Evolutionary conservation across 2,329 filamentous ascomycete genomes (phyloP), one percentile per base, ranked within the genome.

Genomic region (Penicillium paneum): DNA sequence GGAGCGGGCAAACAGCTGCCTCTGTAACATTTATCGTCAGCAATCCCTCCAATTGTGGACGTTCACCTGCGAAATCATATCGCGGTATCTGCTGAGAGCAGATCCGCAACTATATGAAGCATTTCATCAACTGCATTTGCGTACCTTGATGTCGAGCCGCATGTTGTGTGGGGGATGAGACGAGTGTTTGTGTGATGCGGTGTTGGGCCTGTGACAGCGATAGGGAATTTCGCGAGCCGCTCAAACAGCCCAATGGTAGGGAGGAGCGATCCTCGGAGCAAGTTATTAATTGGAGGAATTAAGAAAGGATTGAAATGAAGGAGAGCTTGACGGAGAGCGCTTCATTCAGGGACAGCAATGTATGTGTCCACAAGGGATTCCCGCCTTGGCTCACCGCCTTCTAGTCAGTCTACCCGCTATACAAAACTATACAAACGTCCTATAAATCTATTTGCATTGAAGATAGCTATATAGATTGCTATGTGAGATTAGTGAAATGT

Each of bases 1-100:
- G 70, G 90, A 95, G 76, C 91, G 85, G 76, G 90, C 89, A 79
- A 91, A 90, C 67, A 91, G 84, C 77, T 91, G 88, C 76, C 87
- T 86, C 88, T 91, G 60, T 68, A 69, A 55, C 53, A 67, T 71
- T 61, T 29, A 60, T 60, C 46, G 61, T 81, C 67, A 80, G 78
- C 69, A 57, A 59, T 55, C 44, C 24, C 32, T 29, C 28, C 42
- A 52, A 44, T 52, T 42, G 36, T 45, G 50, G 11, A 19, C 31
- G 15, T 15, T 10, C 34, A 15, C 32, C 42, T 47, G 42, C 24
- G 28, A 5, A 26, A 24, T 31, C 28, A 15, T 49, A 32, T 49
- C 7, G 11, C 6, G 2, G 13, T 26, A 38, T 39, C 36, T 24
- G 26, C 12, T 7, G 4, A 31, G 8, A 46, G 39, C 28, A 44